Conservation (phyloP, 495 filamentous ascomycete species). For the Aspergillus funiculosus region DNA sequence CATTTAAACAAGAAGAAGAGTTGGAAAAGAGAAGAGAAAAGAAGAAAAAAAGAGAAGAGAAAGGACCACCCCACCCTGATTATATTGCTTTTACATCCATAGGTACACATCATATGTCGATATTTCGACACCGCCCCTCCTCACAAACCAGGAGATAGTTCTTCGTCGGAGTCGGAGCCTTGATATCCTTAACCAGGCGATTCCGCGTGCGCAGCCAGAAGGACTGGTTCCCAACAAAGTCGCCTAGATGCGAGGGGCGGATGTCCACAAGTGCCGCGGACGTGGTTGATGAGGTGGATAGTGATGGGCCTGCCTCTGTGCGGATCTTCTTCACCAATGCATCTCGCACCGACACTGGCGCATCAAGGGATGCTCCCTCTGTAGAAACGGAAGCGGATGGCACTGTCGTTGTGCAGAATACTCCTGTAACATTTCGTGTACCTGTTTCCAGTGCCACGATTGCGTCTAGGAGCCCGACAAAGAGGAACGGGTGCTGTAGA, state of each 20-base stretch:
- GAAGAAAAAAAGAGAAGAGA: background rate
- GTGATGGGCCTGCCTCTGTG: conserved; percentile 34
- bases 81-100: background rate
- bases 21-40: too few species aligned
- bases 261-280: conserved; percentile 37
- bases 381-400: conserved; percentile 11
- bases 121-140: conserved; percentile 40
- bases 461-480: conserved; percentile 67
- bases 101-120: conserved; percentile 28
- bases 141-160: conserved; percentile 49
- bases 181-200: conserved; percentile 39
- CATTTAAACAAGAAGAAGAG: too few species aligned
- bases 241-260: conserved; percentile 42
- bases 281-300: conserved; percentile 34
- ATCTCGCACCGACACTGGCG: conserved; percentile 32
- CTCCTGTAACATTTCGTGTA: conserved; percentile 38
- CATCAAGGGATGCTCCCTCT: conserved; percentile 22
- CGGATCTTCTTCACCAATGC: conserved; percentile 35
- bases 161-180: conserved; percentile 34
- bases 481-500: conserved; percentile 85
- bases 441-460: conserved; percentile 68
- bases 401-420: conserved; percentile 31
- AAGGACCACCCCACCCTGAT: background rate
- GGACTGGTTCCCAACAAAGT: conserved; percentile 44
- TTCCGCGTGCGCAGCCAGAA: conserved; percentile 51